Base-by-base conservation (phyloP, 768 basidiomycete genomes). In the Tricholoma matsutake region DNA sequence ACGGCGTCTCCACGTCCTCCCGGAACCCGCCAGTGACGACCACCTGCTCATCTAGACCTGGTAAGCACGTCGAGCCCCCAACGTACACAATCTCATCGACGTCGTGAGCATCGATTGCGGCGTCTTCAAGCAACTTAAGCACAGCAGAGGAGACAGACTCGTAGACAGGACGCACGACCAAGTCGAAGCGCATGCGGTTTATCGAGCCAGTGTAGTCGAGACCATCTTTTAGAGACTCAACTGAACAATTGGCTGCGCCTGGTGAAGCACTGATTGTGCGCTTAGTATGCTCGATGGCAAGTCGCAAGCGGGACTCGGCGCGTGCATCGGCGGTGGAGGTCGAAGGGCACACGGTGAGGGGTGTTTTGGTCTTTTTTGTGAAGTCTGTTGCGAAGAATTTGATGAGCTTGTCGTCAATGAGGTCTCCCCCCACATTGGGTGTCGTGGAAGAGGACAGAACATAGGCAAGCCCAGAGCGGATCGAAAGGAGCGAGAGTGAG, bases 321-420 rank as follows among this genome's bases (percentile, higher is more conserved):
- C 97, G 91, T 68, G 86, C 81, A 75, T 95, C 91, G 32, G 79
- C 77, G 16, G 78, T 65, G 20, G 84, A 78, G 2, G 79, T 78
- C 5, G 88, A 76, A 1, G 88, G 87, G 57, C 79, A 84, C 14
- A 94, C 81, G 8, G 81, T 75, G 45, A 97, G 79, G 0, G 87
- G 77, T 22, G 83, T 83, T 73, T 92, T 94, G 16, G 90, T 95
- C 79, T 97, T 99, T 78, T 98, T 98, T 54, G 91, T 92, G 74
- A 99, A 99, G 64, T 99, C 96, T 71, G 94, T 87, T 57, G 91
- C 87, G 73, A 99, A 97, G 79, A 91, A 92, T 62, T 89, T 88
- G 77, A 97, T 86, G 43, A 98, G 82, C 69, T 87, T 84, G 61
- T 86, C 84, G 75, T 94, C 92, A 68, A 96, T 86, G 61, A 83